phyloP scores from a whole-genome alignment of 2,329 filamentous ascomycete species.

The Ceratocystis eucalypticola region DNA sequence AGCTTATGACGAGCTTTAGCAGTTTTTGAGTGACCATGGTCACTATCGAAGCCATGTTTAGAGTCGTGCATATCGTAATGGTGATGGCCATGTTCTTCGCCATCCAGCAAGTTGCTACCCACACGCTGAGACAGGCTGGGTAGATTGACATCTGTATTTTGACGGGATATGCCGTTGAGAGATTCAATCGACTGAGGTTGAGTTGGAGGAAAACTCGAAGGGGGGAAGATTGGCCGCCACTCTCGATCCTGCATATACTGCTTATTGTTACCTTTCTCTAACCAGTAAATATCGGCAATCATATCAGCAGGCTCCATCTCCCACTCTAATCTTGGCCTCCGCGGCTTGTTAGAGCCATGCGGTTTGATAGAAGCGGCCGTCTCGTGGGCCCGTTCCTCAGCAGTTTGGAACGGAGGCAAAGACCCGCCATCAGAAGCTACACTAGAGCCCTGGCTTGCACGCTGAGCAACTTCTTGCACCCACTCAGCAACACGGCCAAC shows the following conservation, averaged over 20 bases:
- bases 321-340: conserved; percentile 74
- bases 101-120: conserved; percentile 19
- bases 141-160: conserved; percentile 24
- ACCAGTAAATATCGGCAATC: conserved; percentile 80
- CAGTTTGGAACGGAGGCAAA: conserved; percentile 35
- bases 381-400: conserved; percentile 31
- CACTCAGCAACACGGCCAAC: conserved; percentile 57
- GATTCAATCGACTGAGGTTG: conserved; percentile 21
- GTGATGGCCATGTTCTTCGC: conserved; percentile 23
- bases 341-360: conserved; percentile 43
- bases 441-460: conserved; percentile 11
- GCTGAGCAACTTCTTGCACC: conserved; percentile 52
- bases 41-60: conserved; percentile 16
- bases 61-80: conserved; percentile 23
- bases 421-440: conserved; percentile 14
- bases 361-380: conserved; percentile 33
- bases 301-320: conserved; percentile 69
- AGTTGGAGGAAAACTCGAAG: conserved; percentile 15
- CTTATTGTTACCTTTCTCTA: conserved; percentile 72
- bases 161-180: conserved; percentile 25
- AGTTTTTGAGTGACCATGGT: conserved; percentile 13
- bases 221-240: conserved; percentile 55
- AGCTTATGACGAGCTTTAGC: conserved; percentile 17
- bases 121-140: conserved; percentile 21
- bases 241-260: conserved; percentile 65